Conservation (phyloP, 1,284 basidiomycete species). For the Sanghuangporus weigelae region DNA sequence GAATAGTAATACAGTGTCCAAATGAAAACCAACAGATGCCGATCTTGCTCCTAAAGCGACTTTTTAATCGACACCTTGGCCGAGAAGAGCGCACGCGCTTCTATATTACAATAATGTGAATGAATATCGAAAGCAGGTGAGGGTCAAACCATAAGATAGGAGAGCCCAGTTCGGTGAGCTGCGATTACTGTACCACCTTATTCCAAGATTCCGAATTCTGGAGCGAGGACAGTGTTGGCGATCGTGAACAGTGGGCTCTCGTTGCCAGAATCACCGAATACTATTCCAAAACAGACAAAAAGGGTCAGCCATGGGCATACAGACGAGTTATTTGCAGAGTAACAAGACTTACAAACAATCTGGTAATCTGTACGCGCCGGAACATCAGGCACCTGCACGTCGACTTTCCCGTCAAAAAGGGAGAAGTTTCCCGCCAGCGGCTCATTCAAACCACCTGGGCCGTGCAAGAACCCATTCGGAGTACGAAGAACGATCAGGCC, state of each 20-base stretch:
- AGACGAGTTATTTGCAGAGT: background rate
- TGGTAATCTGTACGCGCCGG: conserved; percentile 31
- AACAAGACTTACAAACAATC: conserved; percentile 35
- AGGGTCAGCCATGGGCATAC: background rate
- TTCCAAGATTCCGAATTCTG: background rate
- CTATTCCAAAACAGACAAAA: conserved; percentile 25
- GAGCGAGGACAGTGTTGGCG: conserved; percentile 11
- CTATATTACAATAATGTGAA: background rate
- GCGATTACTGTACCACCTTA: background rate
- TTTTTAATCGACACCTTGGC: background rate
- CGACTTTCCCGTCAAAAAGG: conserved; percentile 33
- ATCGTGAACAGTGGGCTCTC: conserved; percentile 37
- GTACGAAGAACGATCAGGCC: conserved; percentile 30
- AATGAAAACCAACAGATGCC: background rate
- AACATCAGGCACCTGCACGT: conserved; percentile 36
- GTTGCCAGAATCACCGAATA: conserved; percentile 49
- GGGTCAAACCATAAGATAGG: background rate
- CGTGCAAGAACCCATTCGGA: conserved; percentile 9
- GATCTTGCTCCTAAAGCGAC: background rate
- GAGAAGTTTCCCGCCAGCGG: conserved; percentile 36
- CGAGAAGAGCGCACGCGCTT: background rate
- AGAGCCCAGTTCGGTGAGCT: background rate
- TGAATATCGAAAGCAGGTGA: background rate
- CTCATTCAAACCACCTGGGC: conserved; percentile 23
- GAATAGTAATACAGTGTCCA: conserved; percentile 4